Base-by-base conservation (phyloP, 306 rosid genomes). In the Quercus engelmannii region DNA sequence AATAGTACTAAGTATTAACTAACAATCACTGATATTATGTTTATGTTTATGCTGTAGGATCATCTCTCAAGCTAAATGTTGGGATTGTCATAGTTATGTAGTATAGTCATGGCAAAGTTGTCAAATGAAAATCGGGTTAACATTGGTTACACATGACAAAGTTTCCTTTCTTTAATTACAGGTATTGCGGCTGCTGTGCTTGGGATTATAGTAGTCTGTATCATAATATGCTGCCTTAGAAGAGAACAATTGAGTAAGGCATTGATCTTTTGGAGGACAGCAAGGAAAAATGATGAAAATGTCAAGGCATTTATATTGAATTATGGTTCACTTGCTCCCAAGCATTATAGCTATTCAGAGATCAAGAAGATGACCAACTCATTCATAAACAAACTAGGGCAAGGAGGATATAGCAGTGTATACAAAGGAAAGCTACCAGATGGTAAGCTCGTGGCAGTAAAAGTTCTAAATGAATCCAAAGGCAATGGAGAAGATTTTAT, bases 401-500 rank as follows among this genome's bases (percentile, higher is more conserved):
- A 74, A 74, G 77, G 77, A 28, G 77, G 65, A 54, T 74, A 74
- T 1, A 65, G 77, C 17, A 15, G 1, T 54, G 77, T 74, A 0
- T 74, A 74, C 28, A 20, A 15, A 58, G 78, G 78, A 9, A 38
- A 74, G 18, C 69, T 74, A n/a, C 5, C 7, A 3, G 70, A 74
- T 58, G 69, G 55, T 10, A 19, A n/a, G 4, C 17, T n/a, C 0
- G 57, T 74, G 28, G 69, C 57, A 10, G 30, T 74, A 9, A 74
- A 74, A 74, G 28, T 74, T 6, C 9, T 74, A 0, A 18, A 12
- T 1, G 7, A 26, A 2, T 52, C 75, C 61, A 74, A 74, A 15
- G 70, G 28, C n/a, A 20, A 35, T 5, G 69, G 69, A 6, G 69
- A 54, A 9, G 78, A 74, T 1, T 74, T 74, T 63, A 15, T 74